Evolutionary conservation across 192 early-diverging fungal species (phyloP).

Genomic region (Radiomyces spectabilis): DNA sequence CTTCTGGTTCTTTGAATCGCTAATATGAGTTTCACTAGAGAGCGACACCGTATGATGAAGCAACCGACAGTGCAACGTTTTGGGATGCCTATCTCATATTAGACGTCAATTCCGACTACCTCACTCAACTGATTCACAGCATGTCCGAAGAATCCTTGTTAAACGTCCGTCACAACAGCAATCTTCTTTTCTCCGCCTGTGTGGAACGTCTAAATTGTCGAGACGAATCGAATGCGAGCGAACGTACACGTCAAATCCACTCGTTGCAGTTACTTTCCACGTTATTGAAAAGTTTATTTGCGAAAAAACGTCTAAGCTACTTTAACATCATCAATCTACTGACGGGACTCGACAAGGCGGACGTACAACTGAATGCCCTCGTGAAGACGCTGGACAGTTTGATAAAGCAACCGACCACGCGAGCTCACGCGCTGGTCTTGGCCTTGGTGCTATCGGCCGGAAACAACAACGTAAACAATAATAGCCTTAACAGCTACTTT

Average conservation of each 20-base stretch:
- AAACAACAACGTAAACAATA: conserved; percentile 52
- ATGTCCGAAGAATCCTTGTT: conserved; percentile 40
- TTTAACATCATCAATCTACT: conserved; percentile 47
- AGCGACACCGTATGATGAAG: neutral
- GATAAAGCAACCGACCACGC: neutral
- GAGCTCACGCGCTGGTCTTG: conserved; percentile 6
- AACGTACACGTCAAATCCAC: conserved; percentile 20
- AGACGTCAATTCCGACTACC: conserved; percentile 5
- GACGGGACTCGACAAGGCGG: conserved; percentile 30
- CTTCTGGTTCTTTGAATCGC: neutral
- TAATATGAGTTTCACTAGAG: neutral
- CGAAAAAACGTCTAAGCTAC: conserved; percentile 42
- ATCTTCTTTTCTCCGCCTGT: conserved; percentile 33
- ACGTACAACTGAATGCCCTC: conserved; percentile 5
- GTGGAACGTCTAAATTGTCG: conserved; percentile 32
- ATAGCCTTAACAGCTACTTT: conserved; percentile 49
- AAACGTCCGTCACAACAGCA: conserved; percentile 27
- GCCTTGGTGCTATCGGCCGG: conserved; percentile 34
- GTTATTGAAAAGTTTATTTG: conserved; percentile 40
- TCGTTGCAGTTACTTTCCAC: conserved; percentile 16
- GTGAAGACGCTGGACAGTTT: conserved; percentile 3
- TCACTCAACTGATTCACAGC: conserved; percentile 8
- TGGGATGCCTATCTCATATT: conserved; percentile 21
- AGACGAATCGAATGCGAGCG: neutral
- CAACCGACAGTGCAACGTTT: neutral